Percentiles rank a stretch among this genome's conserved stretches.
These are phyloP conservation scores for Citrus medica DNA, from an alignment of 345 rosid species.

Conservation along the genomic window DNA sequence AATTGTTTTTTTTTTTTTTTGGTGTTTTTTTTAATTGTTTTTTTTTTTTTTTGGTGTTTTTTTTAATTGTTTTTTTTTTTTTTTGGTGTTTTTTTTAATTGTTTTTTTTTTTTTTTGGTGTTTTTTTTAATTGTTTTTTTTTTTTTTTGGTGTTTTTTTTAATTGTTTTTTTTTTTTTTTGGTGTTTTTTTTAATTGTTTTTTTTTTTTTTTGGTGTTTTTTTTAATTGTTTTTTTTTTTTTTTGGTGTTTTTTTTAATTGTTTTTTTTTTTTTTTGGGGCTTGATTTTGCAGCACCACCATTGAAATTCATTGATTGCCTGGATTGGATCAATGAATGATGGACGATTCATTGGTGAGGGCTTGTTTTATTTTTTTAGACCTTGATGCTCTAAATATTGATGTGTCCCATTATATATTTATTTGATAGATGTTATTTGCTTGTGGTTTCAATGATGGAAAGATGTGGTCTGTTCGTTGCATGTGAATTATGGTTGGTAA, in stretches of 20 bases:
- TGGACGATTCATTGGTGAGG: conserved; percentile 87
- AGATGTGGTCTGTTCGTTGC: conserved; percentile 5
- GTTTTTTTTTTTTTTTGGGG: background rate
- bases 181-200: background rate
- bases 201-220: too few relatives aligned
- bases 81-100: too few relatives aligned
- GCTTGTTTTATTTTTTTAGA: conserved; percentile 3
- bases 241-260: background rate
- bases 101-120: background rate
- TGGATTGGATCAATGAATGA: conserved; percentile 85
- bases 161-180: conserved; percentile 1
- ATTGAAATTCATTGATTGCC: conserved; percentile 86
- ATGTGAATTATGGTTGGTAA: background rate
- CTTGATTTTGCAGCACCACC: conserved; percentile 69
- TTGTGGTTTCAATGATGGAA: background rate
- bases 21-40: too few relatives aligned
- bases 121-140: background rate
- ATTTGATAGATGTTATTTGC: background rate
- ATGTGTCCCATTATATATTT: background rate
- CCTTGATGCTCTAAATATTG: conserved; percentile 3
- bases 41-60: background rate
- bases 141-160: too few relatives aligned
- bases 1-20: background rate
- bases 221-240: too few relatives aligned
- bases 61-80: conserved; percentile 1